These are phyloP conservation scores for Gracilaria caudata DNA, from an alignment of 23 red algal genomes.

Conservation along the genomic window DNA sequence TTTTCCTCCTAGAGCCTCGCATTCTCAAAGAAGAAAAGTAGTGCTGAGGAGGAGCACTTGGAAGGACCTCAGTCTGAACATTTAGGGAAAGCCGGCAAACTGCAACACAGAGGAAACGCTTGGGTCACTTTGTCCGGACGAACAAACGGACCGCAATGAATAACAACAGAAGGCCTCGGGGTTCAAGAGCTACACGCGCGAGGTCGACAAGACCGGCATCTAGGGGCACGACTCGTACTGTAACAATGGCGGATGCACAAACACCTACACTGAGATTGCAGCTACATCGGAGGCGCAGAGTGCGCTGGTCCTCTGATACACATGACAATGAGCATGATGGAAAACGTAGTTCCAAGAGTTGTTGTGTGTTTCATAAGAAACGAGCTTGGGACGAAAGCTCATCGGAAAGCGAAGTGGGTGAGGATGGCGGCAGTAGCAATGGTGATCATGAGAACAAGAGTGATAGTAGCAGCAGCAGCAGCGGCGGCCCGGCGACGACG, in stretches of 20 bases:
- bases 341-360: conserved; percentile 86
- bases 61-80: background rate
- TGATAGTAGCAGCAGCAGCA: conserved; percentile 46
- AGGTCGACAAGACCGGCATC: background rate
- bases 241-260: background rate
- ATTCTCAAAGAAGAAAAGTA: background rate
- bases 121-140: background rate
- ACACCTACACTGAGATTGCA: conserved; percentile 9
- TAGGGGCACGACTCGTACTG: background rate
- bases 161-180: conserved; percentile 1
- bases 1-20: no score
- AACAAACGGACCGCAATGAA: background rate
- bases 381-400: conserved; percentile 81
- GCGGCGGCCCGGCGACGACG: conserved; percentile 50
- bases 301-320: conserved; percentile 85
- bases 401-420: conserved; percentile 64
- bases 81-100: background rate
- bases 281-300: conserved; percentile 42
- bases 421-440: background rate
- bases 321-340: conserved; percentile 93
- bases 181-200: background rate
- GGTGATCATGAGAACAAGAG: background rate
- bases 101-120: background rate
- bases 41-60: background rate
- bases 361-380: conserved; percentile 85